phyloP scores from a whole-genome alignment of 2,329 filamentous ascomycete genomes.

The Microascus cirrosus region DNA sequence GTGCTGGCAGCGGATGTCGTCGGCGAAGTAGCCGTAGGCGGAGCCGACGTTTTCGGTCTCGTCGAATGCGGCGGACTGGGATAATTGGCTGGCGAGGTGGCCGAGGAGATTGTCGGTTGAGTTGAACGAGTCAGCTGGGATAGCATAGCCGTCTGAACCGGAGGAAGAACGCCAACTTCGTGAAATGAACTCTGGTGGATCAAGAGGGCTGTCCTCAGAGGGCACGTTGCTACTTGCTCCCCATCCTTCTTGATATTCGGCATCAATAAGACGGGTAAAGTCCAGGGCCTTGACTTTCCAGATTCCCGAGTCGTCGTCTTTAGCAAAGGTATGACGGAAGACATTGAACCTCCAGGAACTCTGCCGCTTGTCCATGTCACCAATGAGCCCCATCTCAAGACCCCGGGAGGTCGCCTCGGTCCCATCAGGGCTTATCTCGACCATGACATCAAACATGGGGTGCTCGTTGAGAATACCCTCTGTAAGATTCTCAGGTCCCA shows the following conservation, averaged over 20 bases:
- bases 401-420: neutral
- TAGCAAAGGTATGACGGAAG: neutral
- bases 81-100: neutral
- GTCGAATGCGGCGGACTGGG: slow-evolving; percentile 1
- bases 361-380: neutral
- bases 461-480: slow-evolving; percentile 1
- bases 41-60: slow-evolving; percentile 2
- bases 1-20: slow-evolving; percentile 3
- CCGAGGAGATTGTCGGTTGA: neutral
- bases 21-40: slow-evolving; percentile 4
- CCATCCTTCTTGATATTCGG: neutral
- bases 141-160: neutral
- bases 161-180: neutral
- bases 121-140: neutral
- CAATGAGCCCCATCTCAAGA: slow-evolving; percentile 1
- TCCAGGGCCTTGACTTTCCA: slow-evolving; percentile 1
- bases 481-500: neutral
- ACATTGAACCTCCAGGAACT: slow-evolving; percentile 1
- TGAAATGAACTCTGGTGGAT: neutral
- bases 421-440: neutral
- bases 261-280: neutral
- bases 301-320: neutral
- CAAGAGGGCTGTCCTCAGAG: neutral
- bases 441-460: slow-evolving; percentile 1
- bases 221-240: neutral